phyloP scores from a whole-genome alignment of 257 asterid species.

The Prunella vulgaris region DNA sequence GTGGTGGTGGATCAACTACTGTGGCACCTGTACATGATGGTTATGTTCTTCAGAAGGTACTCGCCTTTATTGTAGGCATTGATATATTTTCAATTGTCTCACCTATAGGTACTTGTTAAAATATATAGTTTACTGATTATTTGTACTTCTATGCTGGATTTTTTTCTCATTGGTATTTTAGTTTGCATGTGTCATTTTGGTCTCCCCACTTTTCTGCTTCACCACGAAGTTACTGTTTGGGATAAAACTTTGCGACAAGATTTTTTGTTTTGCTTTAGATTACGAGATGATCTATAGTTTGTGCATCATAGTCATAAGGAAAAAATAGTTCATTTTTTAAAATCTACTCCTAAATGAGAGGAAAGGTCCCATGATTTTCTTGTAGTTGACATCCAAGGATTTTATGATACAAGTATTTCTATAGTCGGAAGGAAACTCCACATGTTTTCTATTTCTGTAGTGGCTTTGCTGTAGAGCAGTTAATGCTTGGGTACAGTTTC shows the following conservation, averaged over 20 bases:
- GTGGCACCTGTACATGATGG: constrained; percentile 99
- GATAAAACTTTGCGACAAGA: background rate
- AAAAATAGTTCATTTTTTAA: background rate
- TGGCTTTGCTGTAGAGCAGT: background rate
- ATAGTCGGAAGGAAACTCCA: background rate
- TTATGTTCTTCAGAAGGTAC: constrained; percentile 96
- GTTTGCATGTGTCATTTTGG: background rate
- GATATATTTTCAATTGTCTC: constrained; percentile 3
- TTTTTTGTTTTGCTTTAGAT: background rate
- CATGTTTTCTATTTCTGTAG: background rate
- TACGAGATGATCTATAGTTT: background rate
- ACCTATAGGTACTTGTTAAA: background rate
- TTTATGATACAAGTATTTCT: background rate
- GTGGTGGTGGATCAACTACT: constrained; percentile 98
- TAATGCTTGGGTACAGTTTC: too few species aligned
- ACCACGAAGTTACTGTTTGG: background rate
- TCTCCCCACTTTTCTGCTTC: background rate
- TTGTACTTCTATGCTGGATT: background rate
- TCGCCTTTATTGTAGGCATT: constrained; percentile 11
- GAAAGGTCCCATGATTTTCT: background rate
- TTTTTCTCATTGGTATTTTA: background rate
- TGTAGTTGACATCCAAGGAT: background rate
- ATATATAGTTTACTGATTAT: background rate
- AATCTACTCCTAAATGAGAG: background rate
- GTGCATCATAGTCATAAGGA: background rate